These are phyloP conservation scores for Boletus subparvulus DNA, from an alignment of 768 basidiomycete species.

Conservation along the genomic window DNA sequence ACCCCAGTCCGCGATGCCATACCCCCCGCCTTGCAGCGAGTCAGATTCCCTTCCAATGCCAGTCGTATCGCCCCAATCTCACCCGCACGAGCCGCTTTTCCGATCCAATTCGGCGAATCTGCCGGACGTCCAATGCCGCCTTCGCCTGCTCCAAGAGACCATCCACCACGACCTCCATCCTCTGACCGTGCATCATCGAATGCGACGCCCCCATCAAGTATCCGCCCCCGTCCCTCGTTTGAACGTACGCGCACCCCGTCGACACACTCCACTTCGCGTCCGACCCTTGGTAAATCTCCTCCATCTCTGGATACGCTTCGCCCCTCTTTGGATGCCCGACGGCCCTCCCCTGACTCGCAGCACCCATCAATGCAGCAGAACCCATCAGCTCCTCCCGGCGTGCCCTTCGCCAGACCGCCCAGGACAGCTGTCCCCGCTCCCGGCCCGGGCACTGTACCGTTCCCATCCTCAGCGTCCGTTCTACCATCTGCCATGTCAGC, in stretches of 20 bases:
- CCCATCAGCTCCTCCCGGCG: not conserved
- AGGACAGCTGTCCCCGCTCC: conserved; percentile 12
- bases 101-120: conserved; percentile 13
- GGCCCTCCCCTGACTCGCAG: conserved; percentile 16
- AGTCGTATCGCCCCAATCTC: conserved; percentile 2
- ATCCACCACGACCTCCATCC: conserved; percentile 9
- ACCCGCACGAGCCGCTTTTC: conserved; percentile 9
- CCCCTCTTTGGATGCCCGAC: conserved; percentile 12
- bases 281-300: conserved; percentile 14
- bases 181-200: conserved; percentile 10
- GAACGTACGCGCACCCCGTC: conserved; percentile 21
- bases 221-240: conserved; percentile 12
- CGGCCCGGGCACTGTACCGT: conserved; percentile 10
- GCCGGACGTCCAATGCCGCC: conserved; percentile 13
- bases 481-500: conserved; percentile 3
- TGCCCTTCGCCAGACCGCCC: conserved; percentile 7
- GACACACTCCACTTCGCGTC: conserved; percentile 9
- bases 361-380: conserved; percentile 5
- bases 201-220: conserved; percentile 5
- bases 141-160: conserved; percentile 18
- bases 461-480: conserved; percentile 12
- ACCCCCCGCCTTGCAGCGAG: conserved; percentile 17
- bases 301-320: conserved; percentile 20
- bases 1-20: conserved; percentile 15
- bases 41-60: conserved; percentile 22